These are phyloP conservation scores for Poa annua DNA, from an alignment of 176 grass and related monocot species.

Conservation along the genomic window DNA sequence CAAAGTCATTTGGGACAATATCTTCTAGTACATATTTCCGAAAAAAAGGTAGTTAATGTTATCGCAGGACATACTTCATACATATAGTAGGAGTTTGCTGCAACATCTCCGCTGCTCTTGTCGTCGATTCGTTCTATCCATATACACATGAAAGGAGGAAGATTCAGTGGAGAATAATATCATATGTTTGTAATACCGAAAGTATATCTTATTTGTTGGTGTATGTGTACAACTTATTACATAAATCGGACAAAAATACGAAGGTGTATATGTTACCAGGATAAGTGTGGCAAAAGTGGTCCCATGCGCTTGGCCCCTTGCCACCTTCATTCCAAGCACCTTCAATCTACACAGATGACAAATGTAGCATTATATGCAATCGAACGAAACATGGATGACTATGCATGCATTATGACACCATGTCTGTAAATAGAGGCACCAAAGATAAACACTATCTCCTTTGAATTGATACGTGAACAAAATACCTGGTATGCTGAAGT, in stretches of 20 bases:
- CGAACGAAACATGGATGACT: background rate
- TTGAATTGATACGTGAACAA: too few relatives aligned
- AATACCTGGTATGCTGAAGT: too few relatives aligned
- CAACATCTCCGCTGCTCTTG: background rate
- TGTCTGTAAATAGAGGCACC: background rate
- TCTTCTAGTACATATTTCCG: background rate
- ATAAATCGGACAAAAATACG: too few relatives aligned
- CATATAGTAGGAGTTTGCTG: conserved; percentile 5
- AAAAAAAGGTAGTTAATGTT: background rate
- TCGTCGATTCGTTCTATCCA: background rate
- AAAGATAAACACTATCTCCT: background rate
- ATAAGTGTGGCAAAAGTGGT: conserved; percentile 1
- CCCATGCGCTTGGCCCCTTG: conserved; percentile 9
- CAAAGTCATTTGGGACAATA: background rate
- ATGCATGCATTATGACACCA: background rate
- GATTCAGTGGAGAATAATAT: background rate
- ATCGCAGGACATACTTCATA: conserved; percentile 10
- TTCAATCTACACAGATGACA: conserved; percentile 1
- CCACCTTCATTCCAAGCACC: conserved; percentile 20
- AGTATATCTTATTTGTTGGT: background rate
- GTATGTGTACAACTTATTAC: background rate
- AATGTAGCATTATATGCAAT: background rate
- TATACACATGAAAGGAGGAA: background rate
- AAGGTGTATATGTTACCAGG: conserved; percentile 5
- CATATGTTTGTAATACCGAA: background rate